A percentile compares a stretch with the other conserved stretches of the same genome.
Evolutionary conservation across 2,329 filamentous ascomycete genomes (phyloP).

Genomic region (Aureobasidium lini): DNA sequence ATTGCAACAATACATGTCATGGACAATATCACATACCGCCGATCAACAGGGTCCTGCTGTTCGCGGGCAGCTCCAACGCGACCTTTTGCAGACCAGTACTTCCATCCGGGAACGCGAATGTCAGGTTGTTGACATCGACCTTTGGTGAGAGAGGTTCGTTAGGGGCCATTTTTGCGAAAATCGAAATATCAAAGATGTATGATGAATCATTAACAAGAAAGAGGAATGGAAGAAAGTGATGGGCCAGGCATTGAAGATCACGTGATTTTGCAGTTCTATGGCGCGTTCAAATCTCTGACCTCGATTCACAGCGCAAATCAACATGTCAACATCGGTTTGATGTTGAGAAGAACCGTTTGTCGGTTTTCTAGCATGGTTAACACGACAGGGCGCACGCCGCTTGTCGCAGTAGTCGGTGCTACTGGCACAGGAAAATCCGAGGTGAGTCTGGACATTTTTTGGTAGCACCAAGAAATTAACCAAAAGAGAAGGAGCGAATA

Average conservation of each 20-base stretch:
- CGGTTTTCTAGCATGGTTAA: constrained; percentile 6
- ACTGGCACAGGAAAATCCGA: constrained; percentile 93
- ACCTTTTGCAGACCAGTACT: constrained; percentile 70
- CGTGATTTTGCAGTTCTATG: neutral
- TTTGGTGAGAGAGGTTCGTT: constrained; percentile 39
- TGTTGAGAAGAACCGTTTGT: constrained; percentile 9
- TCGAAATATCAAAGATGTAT: neutral
- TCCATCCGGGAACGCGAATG: constrained; percentile 83
- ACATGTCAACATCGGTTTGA: constrained; percentile 13
- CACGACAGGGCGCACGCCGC: constrained; percentile 11
- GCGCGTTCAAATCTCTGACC: neutral
- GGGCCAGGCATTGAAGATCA: neutral
- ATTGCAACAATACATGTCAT: neutral
- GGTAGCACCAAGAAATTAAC: neutral
- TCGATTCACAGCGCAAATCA: constrained; percentile 12
- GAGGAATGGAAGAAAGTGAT: neutral
- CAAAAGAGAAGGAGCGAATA: neutral
- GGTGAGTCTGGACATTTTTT: constrained; percentile 42
- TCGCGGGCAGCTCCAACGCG: constrained; percentile 66
- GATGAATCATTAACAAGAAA: constrained; percentile 2
- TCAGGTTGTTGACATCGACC: constrained; percentile 68
- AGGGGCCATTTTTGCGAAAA: neutral
- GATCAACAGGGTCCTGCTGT: constrained; percentile 82
- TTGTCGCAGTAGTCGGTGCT: constrained; percentile 63
- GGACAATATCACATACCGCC: constrained; percentile 50